Conservation (phyloP, 257 asterid species). For the Primulina eburnea region DNA sequence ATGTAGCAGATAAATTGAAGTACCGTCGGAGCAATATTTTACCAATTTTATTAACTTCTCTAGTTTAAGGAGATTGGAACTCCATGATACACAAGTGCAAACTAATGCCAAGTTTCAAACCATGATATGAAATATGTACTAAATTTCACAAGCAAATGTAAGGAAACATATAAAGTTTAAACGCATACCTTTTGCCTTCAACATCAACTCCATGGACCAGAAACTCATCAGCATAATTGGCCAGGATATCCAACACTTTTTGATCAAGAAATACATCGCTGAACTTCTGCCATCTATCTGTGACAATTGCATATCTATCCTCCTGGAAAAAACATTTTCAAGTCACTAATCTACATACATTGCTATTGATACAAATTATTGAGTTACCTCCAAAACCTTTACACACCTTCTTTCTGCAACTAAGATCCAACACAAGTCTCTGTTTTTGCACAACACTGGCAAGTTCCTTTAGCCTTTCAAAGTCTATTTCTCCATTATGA, state of each 20-base stretch:
- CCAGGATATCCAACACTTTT: slow-evolving; percentile 61
- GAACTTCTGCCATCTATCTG: slow-evolving; percentile 98
- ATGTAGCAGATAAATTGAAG: slow-evolving; percentile 18
- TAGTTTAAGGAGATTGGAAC: slow-evolving; percentile 10
- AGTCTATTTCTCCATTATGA: slow-evolving; percentile 78
- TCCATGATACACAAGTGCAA: slow-evolving; percentile 3
- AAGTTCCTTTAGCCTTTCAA: slow-evolving; percentile 76
- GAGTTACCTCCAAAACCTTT: slow-evolving; percentile 10
- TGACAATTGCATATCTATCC: slow-evolving; percentile 74
- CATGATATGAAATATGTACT: background rate
- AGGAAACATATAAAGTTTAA: slow-evolving; percentile 4
- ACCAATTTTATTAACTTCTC: slow-evolving; percentile 13
- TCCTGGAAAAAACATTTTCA: slow-evolving; percentile 43
- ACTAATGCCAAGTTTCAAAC: background rate
- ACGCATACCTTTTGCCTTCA: slow-evolving; percentile 86
- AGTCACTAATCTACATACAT: slow-evolving; percentile 23
- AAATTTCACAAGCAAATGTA: background rate
- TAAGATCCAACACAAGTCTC: slow-evolving; percentile 88
- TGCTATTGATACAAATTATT: slow-evolving; percentile 9
- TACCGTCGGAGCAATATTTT: background rate
- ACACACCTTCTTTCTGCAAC: slow-evolving; percentile 87
- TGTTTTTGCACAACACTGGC: slow-evolving; percentile 65
- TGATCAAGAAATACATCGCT: slow-evolving; percentile 73
- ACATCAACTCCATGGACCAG: slow-evolving; percentile 99
- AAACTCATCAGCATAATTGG: slow-evolving; percentile 80